Conservation (phyloP, 768 basidiomycete genomes). For the Exsudoporus frostii region DNA sequence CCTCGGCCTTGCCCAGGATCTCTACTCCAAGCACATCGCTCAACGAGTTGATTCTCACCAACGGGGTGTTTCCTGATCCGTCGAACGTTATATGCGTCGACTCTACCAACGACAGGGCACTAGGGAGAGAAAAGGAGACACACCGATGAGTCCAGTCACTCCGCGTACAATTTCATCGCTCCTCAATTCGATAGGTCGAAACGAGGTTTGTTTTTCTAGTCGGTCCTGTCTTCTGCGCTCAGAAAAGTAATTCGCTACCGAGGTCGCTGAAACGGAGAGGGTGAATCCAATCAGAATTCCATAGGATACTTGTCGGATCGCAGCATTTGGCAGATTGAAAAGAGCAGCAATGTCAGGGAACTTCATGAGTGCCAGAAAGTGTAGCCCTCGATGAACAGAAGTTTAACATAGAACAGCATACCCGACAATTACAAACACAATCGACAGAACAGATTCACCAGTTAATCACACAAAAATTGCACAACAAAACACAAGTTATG, state of each 20-base stretch:
- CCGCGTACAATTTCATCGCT: slow-evolving; percentile 80
- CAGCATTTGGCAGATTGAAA: slow-evolving; percentile 21
- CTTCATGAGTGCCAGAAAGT: slow-evolving; percentile 6
- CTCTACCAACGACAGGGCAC: neutral
- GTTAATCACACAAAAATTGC: neutral
- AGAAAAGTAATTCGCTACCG: slow-evolving; percentile 53
- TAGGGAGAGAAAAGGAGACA: slow-evolving; percentile 13
- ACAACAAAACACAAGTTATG: no score
- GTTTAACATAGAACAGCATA: no score
- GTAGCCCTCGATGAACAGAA: no score
- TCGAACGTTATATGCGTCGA: neutral
- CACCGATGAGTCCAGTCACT: slow-evolving; percentile 83
- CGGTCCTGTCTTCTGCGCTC: slow-evolving; percentile 45
- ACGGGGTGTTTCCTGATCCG: slow-evolving; percentile 82
- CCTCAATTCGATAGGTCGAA: slow-evolving; percentile 65
- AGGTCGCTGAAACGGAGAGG: slow-evolving; percentile 68
- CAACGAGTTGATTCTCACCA: slow-evolving; percentile 86
- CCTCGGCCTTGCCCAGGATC: slow-evolving; percentile 95
- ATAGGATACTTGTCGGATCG: slow-evolving; percentile 36
- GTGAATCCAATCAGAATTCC: slow-evolving; percentile 75
- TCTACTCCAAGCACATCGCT: slow-evolving; percentile 91
- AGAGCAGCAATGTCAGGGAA: slow-evolving; percentile 12
- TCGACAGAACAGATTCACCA: neutral
- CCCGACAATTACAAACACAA: neutral
- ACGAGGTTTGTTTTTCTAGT: slow-evolving; percentile 28